These are phyloP conservation scores for Plasmopara muralis DNA, from an alignment of 352 stramenopile species.

Conservation along the genomic window DNA sequence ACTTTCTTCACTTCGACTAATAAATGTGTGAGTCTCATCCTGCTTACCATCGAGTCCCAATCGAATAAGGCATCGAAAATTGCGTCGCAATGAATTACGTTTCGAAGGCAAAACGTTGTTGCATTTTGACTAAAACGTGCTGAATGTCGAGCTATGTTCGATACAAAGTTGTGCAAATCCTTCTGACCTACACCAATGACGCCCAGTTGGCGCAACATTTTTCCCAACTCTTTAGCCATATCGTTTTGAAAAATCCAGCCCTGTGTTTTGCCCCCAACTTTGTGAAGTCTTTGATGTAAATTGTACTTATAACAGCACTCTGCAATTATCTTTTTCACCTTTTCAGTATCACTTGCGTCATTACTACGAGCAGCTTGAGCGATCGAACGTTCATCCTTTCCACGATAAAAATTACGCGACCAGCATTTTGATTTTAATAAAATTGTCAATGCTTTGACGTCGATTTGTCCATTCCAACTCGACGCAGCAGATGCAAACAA, in stretches of 20 bases:
- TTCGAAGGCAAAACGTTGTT: background rate
- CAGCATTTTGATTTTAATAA: constrained; percentile 27
- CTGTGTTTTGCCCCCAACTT: constrained; percentile 2
- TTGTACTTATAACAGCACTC: constrained; percentile 25
- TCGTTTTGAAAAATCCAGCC: constrained; percentile 10
- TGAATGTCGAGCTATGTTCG: background rate
- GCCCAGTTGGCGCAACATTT: constrained; percentile 21
- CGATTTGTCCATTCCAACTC: constrained; percentile 15
- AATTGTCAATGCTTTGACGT: constrained; percentile 22
- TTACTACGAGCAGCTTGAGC: background rate
- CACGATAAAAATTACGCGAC: constrained; percentile 1
- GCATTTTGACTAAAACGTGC: background rate
- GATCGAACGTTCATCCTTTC: background rate
- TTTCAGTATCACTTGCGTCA: constrained; percentile 2
- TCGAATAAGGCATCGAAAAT: constrained; percentile 48
- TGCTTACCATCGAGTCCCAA: constrained; percentile 24
- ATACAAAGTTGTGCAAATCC: constrained; percentile 7
- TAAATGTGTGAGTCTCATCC: constrained; percentile 28
- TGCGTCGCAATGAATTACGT: constrained; percentile 21
- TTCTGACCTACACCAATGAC: constrained; percentile 3
- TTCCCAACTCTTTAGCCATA: constrained; percentile 12
- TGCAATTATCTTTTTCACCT: constrained; percentile 9
- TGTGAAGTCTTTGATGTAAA: constrained; percentile 16
- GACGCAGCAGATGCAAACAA: constrained; percentile 27
- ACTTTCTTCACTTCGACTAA: constrained; percentile 40